Conservation (phyloP, 805 yeast species). For the Huiozyma naganishii region DNA sequence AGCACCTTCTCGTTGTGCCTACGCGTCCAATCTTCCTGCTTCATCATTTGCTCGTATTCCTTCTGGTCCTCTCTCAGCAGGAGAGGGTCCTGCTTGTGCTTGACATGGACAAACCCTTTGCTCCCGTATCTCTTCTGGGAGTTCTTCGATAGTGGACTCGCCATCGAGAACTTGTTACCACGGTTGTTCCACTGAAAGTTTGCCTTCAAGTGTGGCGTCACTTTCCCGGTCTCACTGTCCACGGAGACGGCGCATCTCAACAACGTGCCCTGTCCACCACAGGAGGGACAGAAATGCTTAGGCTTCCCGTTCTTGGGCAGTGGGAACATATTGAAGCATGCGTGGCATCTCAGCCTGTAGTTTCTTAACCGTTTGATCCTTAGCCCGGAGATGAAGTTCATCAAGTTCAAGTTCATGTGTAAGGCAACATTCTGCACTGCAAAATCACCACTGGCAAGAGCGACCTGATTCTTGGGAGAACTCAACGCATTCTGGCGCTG, state of each 20-base stretch:
- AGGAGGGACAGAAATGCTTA: conserved; percentile 83
- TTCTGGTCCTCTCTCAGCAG: conserved; percentile 81
- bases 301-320: conserved; percentile 66
- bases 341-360: conserved; percentile 95
- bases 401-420: conserved; percentile 78
- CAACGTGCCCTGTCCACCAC: conserved; percentile 83
- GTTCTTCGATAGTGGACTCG: conserved; percentile 80
- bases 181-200: conserved; percentile 90
- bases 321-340: conserved; percentile 79
- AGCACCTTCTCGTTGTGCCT: conserved; percentile 76
- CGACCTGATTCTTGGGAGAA: conserved; percentile 48
- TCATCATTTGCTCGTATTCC: conserved; percentile 80
- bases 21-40: conserved; percentile 79
- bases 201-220: conserved; percentile 79
- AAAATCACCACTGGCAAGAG: conserved; percentile 90
- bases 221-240: conserved; percentile 63
- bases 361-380: conserved; percentile 78
- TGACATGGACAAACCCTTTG: conserved; percentile 68
- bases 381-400: conserved; percentile 75
- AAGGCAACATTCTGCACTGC: conserved; percentile 93
- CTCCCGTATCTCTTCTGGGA: conserved; percentile 64
- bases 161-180: conserved; percentile 71
- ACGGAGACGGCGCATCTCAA: conserved; percentile 85
- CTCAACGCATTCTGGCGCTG: conserved; percentile 15
- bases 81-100: conserved; percentile 36